Base-by-base conservation (phyloP, 352 stramenopile genomes). In the Hyaloperonospora arabidopsidis region DNA sequence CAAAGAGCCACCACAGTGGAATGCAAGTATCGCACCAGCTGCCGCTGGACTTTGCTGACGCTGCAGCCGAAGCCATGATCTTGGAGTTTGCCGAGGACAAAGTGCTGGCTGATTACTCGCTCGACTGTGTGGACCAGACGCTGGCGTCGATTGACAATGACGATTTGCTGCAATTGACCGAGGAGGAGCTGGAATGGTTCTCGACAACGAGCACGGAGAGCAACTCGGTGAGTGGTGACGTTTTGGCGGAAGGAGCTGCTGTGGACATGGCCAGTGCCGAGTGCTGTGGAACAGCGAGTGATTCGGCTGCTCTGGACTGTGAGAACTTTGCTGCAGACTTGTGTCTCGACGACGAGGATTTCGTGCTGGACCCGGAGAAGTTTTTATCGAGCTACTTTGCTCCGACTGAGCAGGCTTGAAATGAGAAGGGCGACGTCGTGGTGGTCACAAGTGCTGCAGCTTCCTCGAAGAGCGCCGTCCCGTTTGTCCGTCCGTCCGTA, bases 111-210 rank as follows among this genome's bases (percentile, higher is more conserved):
- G 79, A 89, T 23, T 87, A 84, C 46, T 68, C 79, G 18, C 79
- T 87, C 40, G 68, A 69, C 45, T 71, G 57, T 11, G 64, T 83
- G 29, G 79, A 87, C 48, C 74, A 82, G 57, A 74, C 70, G 2
- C 61, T 91, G 13, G 65, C 76, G 12, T 74, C 72, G n/a, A 86
- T 93, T 35, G 77, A 88, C 63, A 84, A 83, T 54, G 78, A 93
- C 44, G 81, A 92, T 36, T 55, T 90, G 41, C 59, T 93, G 34
- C 77, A 88, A 58, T 70, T 89, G 8, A 89, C 78, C 5, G 79
- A 90, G 58, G 80, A 93, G 49, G 79, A 90, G 45, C 67, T 90
- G 25, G 82, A 90, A 51, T 93, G 82, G 82, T 93, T 93, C 58
- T 87, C 80, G 13, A 66, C 67, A 23, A 68, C 72, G 1, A 61